These are phyloP conservation scores for Mortierella sp. DNA, from an alignment of 371 early-diverging fungal species.

Conservation along the genomic window DNA sequence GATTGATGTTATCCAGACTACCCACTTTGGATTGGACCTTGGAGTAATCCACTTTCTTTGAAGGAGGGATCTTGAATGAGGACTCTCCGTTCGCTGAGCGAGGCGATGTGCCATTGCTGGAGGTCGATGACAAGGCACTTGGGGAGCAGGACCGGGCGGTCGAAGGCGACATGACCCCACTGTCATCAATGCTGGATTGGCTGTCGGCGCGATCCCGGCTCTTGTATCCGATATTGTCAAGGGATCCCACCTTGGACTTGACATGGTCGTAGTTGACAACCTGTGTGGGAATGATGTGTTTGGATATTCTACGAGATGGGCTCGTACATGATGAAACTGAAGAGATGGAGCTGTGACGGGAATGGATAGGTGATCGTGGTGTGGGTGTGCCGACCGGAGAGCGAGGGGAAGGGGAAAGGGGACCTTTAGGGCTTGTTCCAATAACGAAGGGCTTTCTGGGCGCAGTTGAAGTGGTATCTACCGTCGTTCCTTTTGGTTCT, in stretches of 20 bases:
- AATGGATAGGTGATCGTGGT: slow-evolving; percentile 12
- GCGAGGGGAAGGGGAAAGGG: slow-evolving; percentile 2
- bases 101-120: slow-evolving; percentile 15
- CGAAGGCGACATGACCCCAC: slow-evolving; percentile 4
- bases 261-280: slow-evolving; percentile 27
- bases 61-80: slow-evolving; percentile 40
- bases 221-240: slow-evolving; percentile 33
- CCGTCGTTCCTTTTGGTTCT: neutral
- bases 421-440: neutral
- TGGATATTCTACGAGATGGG: slow-evolving; percentile 34
- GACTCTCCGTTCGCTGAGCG: slow-evolving; percentile 18
- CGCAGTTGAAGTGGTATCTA: neutral
- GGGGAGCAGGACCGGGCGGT: slow-evolving; percentile 30
- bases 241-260: slow-evolving; percentile 40
- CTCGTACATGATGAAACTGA: slow-evolving; percentile 19
- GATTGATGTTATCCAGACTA: slow-evolving; percentile 33
- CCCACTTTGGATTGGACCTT: slow-evolving; percentile 40
- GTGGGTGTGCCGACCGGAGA: slow-evolving; percentile 4
- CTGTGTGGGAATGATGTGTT: slow-evolving; percentile 50
- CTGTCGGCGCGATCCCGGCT: slow-evolving; percentile 25
- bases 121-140: slow-evolving; percentile 22
- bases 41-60: slow-evolving; percentile 47
- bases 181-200: slow-evolving; percentile 18
- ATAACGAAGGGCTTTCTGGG: too few relatives aligned
- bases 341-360: slow-evolving; percentile 28